Base-by-base conservation (phyloP, 805 yeast genomes). In the Lipomyces yamadae region DNA sequence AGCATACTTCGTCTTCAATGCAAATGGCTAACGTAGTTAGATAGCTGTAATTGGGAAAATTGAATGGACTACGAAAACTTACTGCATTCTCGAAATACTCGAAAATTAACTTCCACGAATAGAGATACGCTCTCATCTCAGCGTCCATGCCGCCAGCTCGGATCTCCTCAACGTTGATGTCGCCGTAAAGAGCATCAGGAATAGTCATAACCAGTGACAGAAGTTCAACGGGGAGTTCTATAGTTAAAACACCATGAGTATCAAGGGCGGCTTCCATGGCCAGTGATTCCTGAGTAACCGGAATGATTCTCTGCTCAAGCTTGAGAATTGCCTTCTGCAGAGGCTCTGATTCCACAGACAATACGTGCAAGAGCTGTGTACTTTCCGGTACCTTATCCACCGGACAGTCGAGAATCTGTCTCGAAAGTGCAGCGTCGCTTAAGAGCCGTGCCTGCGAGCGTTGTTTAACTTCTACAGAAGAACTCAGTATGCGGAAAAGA, bases 31-130 rank as follows among this genome's bases (percentile, higher is more conserved):
- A 13, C 13, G 52, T 64, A 24, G 56, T 60, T 24, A 58, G 32
- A 35, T 37, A 1, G 3, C 10, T 11, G 6, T n/a, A 15, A 3
- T 15, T 15, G 24, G 24, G 24, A 2, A 2, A 42, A 24, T 42
- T 18, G 8, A 4, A 42, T 11, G n/a, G 42, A 32, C 29, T 42
- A 18, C 11, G 32, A 1, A 11, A 37, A 66, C 63, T 52, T 66
- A 66, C 85, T 4, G 89, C 83, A 65, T 86, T 85, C 61, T 83
- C 81, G 74, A 92, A 89, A 75, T 86, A 86, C 35, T 78, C 79
- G 69, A 90, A 81, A 0, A 90, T 76, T 62, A 91, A 78, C 68
- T 78, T 79, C 96, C 96, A 92, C 64, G 86, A 79, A 88, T 90
- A 88, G 42, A 89, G 71, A 73, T 84, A 89, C 73, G 56, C 81